Evolutionary conservation across 164 flowering plant species (phyloP).

Genomic region (Piper betle): DNA sequence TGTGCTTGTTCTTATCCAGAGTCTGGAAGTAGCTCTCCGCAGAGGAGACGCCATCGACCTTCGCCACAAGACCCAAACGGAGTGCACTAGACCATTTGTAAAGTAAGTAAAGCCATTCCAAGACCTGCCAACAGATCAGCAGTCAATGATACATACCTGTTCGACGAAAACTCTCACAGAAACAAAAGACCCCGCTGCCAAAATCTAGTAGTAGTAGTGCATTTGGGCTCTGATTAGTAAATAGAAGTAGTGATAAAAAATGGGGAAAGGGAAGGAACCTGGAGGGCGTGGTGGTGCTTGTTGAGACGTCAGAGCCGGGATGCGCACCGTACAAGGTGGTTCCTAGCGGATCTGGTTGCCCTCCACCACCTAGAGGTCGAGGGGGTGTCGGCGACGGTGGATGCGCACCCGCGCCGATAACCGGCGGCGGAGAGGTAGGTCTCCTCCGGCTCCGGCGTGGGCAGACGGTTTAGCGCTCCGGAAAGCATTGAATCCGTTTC

Average conservation of each 20-base stretch:
- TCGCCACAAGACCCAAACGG: constrained; percentile 22
- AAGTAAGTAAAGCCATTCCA: constrained; percentile 26
- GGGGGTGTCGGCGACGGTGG: not conserved
- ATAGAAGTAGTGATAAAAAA: no score
- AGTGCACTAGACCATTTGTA: constrained; percentile 17
- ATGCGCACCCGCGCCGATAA: no score
- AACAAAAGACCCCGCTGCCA: no score
- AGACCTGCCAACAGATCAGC: not conserved
- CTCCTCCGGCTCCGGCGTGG: not conserved
- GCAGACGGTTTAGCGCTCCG: not conserved
- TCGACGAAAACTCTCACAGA: no score
- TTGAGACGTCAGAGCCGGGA: not conserved
- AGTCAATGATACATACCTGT: no score
- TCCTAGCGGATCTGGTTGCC: not conserved
- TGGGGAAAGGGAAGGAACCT: constrained; percentile 8
- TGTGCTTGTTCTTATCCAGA: constrained; percentile 21
- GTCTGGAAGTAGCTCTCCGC: constrained; percentile 25
- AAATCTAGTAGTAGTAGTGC: no score
- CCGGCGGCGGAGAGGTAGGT: no score
- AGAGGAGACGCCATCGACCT: constrained; percentile 13
- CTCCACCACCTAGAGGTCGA: not conserved
- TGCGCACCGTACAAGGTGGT: not conserved
- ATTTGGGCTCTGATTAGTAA: no score
- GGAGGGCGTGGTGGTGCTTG: not conserved
- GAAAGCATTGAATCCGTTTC: no score